Evolutionary conservation across 179 eudicot genomes (phyloP).

Genomic region (Amaranthus tricolor): DNA sequence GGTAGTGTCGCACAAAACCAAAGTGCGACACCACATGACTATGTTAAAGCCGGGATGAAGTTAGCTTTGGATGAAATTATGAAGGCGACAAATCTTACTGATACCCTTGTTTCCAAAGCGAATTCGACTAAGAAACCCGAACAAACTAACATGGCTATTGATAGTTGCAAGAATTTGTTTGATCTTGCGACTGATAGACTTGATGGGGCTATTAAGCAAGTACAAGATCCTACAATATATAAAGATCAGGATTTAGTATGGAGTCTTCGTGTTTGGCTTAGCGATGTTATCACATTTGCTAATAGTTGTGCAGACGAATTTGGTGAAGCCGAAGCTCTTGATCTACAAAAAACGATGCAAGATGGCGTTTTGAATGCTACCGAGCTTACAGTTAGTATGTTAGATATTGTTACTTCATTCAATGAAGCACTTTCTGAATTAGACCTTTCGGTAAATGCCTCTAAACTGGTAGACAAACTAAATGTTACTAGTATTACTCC

Average conservation of each 20-base stretch:
- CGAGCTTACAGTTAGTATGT: slow-evolving; percentile 33
- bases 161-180: slow-evolving; percentile 29
- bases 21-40: slow-evolving; percentile 40
- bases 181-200: slow-evolving; percentile 28
- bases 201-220: slow-evolving; percentile 17
- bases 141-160: slow-evolving; percentile 25
- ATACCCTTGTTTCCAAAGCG: slow-evolving; percentile 28
- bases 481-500: not conserved
- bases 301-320: slow-evolving; percentile 32
- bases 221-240: slow-evolving; percentile 22
- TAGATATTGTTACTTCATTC: slow-evolving; percentile 38
- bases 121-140: slow-evolving; percentile 26
- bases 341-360: slow-evolving; percentile 28
- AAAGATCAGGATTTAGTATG: slow-evolving; percentile 22
- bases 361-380: slow-evolving; percentile 27
- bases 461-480: slow-evolving; percentile 13
- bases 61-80: slow-evolving; percentile 30
- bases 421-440: slow-evolving; percentile 20
- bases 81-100: slow-evolving; percentile 30
- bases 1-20: slow-evolving; percentile 35
- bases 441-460: slow-evolving; percentile 20
- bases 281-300: slow-evolving; percentile 34
- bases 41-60: slow-evolving; percentile 31
- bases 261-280: slow-evolving; percentile 39
- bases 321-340: slow-evolving; percentile 33